Conservation (phyloP, 257 asterid species). For the Solanum appendiculatum region DNA sequence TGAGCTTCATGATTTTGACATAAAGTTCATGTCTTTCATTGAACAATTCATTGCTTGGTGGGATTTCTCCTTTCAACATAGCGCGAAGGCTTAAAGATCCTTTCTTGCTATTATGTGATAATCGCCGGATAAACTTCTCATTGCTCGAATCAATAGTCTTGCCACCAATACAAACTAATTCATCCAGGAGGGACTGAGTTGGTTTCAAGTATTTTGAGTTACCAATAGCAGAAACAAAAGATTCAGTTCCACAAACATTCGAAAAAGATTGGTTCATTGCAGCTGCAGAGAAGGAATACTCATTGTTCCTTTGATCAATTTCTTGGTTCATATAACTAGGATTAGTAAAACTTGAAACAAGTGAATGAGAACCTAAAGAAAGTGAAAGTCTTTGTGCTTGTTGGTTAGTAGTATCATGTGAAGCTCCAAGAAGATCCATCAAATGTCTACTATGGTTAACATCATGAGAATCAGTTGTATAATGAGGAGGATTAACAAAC, state of each 20-base stretch:
- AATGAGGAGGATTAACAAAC: slow-evolving; percentile 21
- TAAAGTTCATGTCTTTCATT: slow-evolving; percentile 38
- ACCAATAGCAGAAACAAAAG: slow-evolving; percentile 21
- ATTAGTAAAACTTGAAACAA: slow-evolving; percentile 15
- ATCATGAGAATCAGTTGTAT: slow-evolving; percentile 17
- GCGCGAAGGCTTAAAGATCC: slow-evolving; percentile 37
- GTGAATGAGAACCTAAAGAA: slow-evolving; percentile 41
- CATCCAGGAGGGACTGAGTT: slow-evolving; percentile 62
- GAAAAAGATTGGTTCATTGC: slow-evolving; percentile 23
- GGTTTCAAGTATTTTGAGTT: slow-evolving; percentile 63
- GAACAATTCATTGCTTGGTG: slow-evolving; percentile 26
- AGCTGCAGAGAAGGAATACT: slow-evolving; percentile 8
- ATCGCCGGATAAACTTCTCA: slow-evolving; percentile 27
- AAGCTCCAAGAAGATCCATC: slow-evolving; percentile 60
- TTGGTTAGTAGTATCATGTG: slow-evolving; percentile 23
- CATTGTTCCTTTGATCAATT: background rate
- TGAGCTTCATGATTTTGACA: slow-evolving; percentile 47
- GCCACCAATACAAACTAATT: slow-evolving; percentile 51
- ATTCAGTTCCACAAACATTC: slow-evolving; percentile 25
- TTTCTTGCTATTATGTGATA: slow-evolving; percentile 29
- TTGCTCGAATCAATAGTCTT: slow-evolving; percentile 30
- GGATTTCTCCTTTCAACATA: slow-evolving; percentile 43
- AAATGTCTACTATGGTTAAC: slow-evolving; percentile 35
- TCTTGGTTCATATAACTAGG: background rate
- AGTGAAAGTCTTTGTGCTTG: slow-evolving; percentile 63